These are phyloP conservation scores for Pythium dissotocum DNA, from an alignment of 352 stramenopile genomes.

Conservation along the genomic window DNA sequence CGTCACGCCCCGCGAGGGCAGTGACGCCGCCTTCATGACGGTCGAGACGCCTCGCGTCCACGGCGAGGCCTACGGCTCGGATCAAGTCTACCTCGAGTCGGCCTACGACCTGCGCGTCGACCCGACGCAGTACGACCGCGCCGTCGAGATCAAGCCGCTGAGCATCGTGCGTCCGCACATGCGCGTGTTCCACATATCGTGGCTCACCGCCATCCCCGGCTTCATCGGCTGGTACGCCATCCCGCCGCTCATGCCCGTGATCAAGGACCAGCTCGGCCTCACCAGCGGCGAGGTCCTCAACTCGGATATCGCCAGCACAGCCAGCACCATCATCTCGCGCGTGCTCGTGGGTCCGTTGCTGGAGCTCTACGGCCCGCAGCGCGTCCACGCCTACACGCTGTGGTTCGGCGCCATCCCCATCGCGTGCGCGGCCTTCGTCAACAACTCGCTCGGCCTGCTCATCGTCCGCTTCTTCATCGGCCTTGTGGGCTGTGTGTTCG, in stretches of 20 bases:
- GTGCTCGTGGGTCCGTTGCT: slow-evolving; percentile 92
- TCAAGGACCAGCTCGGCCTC: slow-evolving; percentile 84
- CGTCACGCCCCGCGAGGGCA: slow-evolving; percentile 16
- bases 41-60: slow-evolving; percentile 21
- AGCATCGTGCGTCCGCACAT: slow-evolving; percentile 92
- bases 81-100: slow-evolving; percentile 12
- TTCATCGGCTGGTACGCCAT: slow-evolving; percentile 96
- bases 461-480: slow-evolving; percentile 95
- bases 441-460: slow-evolving; percentile 63
- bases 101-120: slow-evolving; percentile 57
- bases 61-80: slow-evolving; percentile 6
- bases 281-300: slow-evolving; percentile 89
- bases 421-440: slow-evolving; percentile 86
- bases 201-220: slow-evolving; percentile 91
- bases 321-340: slow-evolving; percentile 92
- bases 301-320: slow-evolving; percentile 91
- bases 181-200: slow-evolving; percentile 93
- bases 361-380: slow-evolving; percentile 90
- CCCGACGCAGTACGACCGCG: slow-evolving; percentile 57
- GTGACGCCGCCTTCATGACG: slow-evolving; percentile 19
- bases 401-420: slow-evolving; percentile 86
- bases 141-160: slow-evolving; percentile 75
- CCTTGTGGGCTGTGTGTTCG: slow-evolving; percentile 93
- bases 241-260: slow-evolving; percentile 91
- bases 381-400: slow-evolving; percentile 82